Percentiles rank a stretch among this genome's conserved stretches.
Conservation (phyloP, 2,329 filamentous ascomycete genomes). For the Seiridium unicorne region DNA sequence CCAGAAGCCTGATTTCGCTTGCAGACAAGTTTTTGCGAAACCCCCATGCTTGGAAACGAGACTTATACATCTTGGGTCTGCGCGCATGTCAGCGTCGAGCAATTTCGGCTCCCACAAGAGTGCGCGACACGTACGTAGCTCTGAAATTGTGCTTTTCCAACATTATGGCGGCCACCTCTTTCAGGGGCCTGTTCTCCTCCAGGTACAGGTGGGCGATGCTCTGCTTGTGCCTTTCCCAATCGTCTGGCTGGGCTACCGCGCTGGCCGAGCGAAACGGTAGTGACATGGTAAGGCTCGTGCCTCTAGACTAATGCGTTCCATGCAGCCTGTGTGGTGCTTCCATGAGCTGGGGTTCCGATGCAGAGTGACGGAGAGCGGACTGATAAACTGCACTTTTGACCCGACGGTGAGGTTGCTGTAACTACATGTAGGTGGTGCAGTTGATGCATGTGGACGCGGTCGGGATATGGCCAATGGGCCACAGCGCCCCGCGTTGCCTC, state of each 20-base stretch:
- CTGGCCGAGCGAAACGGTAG: neutral
- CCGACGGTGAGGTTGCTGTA: no score
- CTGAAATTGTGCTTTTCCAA: neutral
- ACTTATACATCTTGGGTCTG: neutral
- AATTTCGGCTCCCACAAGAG: neutral
- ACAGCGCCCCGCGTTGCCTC: no score
- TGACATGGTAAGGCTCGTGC: neutral
- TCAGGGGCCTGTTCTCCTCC: neutral
- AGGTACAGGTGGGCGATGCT: neutral
- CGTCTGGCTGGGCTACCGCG: neutral
- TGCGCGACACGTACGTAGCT: neutral
- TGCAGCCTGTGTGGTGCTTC: no score
- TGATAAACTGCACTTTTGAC: no score
- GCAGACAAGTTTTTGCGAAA: neutral
- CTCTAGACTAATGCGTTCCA: no score
- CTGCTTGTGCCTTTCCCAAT: neutral
- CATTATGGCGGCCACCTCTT: neutral
- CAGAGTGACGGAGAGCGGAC: no score
- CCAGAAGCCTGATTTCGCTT: neutral
- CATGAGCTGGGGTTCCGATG: no score
- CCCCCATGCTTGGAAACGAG: neutral
- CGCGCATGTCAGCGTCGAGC: neutral
- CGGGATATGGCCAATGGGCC: no score
- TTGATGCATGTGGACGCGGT: no score
- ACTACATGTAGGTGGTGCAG: no score